Evolutionary conservation across 768 basidiomycete genomes (phyloP).

Genomic region (Naganishia kalamii): DNA sequence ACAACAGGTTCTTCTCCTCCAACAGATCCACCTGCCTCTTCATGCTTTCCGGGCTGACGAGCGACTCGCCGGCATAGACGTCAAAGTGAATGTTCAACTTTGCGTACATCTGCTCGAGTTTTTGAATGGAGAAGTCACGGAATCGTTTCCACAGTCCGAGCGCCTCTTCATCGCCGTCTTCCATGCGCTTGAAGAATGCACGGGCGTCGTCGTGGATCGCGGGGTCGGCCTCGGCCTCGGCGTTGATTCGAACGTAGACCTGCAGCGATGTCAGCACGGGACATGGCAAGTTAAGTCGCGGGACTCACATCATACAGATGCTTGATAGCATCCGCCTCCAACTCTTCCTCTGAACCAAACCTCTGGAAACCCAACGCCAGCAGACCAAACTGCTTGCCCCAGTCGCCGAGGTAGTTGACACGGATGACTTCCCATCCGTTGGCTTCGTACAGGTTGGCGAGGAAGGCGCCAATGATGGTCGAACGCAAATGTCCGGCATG

Average conservation of each 20-base stretch:
- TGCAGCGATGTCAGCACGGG: constrained; percentile 10
- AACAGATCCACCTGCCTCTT: constrained; percentile 64
- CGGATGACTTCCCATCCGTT: constrained; percentile 88
- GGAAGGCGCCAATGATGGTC: constrained; percentile 97
- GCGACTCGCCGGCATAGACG: constrained; percentile 75
- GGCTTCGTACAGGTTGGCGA: constrained; percentile 80
- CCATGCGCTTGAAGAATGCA: constrained; percentile 88
- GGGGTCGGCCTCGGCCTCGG: constrained; percentile 46
- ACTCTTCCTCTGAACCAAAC: constrained; percentile 76
- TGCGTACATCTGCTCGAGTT: constrained; percentile 81
- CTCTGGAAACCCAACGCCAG: constrained; percentile 86
- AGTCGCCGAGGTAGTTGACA: constrained; percentile 94
- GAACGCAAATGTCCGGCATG: constrained; percentile 94
- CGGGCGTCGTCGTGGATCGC: constrained; percentile 66
- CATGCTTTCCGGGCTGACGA: constrained; percentile 64
- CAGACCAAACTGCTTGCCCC: constrained; percentile 95
- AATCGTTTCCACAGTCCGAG: constrained; percentile 85
- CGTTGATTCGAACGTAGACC: constrained; percentile 88
- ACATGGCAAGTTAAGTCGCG: not conserved
- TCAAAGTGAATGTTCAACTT: constrained; percentile 86
- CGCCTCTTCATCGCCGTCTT: constrained; percentile 78
- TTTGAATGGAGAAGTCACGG: constrained; percentile 82
- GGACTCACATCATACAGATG: constrained; percentile 67
- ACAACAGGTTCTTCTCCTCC: constrained; percentile 51
- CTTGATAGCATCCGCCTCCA: constrained; percentile 83